Base-by-base conservation (phyloP, 306 rosid genomes). In the Trifolium fragiferum region DNA sequence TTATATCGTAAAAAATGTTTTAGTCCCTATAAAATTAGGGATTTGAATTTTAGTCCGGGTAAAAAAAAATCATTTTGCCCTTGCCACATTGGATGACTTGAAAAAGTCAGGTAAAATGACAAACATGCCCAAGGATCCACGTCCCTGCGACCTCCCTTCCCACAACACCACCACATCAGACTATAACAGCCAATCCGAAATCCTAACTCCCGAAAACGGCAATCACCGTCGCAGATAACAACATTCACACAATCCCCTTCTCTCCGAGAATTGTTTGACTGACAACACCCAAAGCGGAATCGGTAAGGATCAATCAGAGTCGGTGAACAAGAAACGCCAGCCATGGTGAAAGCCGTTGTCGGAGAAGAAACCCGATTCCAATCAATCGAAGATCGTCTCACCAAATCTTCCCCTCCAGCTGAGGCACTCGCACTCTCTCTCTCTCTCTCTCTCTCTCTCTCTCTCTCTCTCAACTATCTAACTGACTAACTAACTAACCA, bases 321-420 rank as follows among this genome's bases (percentile, higher is more conserved):
- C 3, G 99, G 99, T 0, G 97, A 90, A 75, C 97, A 60, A 60
- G 18, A 30, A 30, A 27, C 66, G 51, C 35, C 0, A 94, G 51
- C 41, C 0, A 94, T 94, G 98, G 98, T 90, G 96, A 94, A 90
- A 81, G 86, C 82, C 55, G 95, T 90, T 37, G 78, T 90, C 10
- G 97, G 95, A 83, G 98, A 94, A 75, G 98, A 94, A 84, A 53
- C 86, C 18, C 95, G 79, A 40, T 90, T 94, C 78, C 87, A 84
- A 65, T 68, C 81, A 49, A 66, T 79, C 30, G 97, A 94, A 66
- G 91, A 84, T 83, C 96, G 95, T 55, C 96, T 91, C 80, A 77
- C 82, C 72, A 86, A 87, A 68, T 84, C 92, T 4, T 63, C 87
- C 4, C 30, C 80, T 65, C 82, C 89, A 21, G 79, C 87, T 1